These are phyloP conservation scores for Carex cristatella DNA, from an alignment of 176 grass and related monocot species.

Conservation along the genomic window DNA sequence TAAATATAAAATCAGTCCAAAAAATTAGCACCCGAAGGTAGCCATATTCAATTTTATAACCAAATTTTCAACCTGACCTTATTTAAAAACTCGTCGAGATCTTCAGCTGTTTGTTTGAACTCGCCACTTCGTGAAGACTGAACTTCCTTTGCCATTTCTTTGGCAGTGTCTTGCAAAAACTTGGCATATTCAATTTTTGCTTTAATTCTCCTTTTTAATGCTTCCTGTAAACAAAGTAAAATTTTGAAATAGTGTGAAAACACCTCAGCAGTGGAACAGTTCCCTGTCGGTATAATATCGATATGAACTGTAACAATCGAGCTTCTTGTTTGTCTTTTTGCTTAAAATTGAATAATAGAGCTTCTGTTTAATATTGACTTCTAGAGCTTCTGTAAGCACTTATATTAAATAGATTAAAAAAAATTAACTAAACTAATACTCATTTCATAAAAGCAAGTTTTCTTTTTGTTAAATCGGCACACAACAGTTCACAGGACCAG, in stretches of 20 bases:
- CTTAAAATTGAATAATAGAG: background rate
- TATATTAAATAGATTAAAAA: background rate
- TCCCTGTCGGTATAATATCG: background rate
- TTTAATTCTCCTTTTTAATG: slow-evolving; percentile 76
- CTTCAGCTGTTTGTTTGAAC: slow-evolving; percentile 83
- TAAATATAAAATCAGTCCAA: slow-evolving; percentile 25
- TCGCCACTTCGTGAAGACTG: slow-evolving; percentile 68
- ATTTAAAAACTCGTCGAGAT: slow-evolving; percentile 86
- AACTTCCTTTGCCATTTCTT: slow-evolving; percentile 94
- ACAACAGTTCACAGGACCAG: background rate
- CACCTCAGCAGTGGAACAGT: background rate
- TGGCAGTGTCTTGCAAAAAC: slow-evolving; percentile 88
- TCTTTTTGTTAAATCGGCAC: background rate
- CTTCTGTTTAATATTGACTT: background rate
- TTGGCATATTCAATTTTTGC: slow-evolving; percentile 93
- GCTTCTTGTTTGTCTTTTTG: background rate
- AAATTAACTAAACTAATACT: background rate
- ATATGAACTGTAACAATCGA: background rate
- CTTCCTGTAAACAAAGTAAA: slow-evolving; percentile 47
- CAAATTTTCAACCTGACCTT: slow-evolving; percentile 48
- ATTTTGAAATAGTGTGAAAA: background rate
- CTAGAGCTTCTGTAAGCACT: background rate
- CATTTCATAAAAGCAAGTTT: background rate
- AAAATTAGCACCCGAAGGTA: slow-evolving; percentile 7
- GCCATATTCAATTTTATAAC: background rate